Evolutionary conservation across 768 basidiomycete species (phyloP).

Genomic region (Lentinula guzmanii): DNA sequence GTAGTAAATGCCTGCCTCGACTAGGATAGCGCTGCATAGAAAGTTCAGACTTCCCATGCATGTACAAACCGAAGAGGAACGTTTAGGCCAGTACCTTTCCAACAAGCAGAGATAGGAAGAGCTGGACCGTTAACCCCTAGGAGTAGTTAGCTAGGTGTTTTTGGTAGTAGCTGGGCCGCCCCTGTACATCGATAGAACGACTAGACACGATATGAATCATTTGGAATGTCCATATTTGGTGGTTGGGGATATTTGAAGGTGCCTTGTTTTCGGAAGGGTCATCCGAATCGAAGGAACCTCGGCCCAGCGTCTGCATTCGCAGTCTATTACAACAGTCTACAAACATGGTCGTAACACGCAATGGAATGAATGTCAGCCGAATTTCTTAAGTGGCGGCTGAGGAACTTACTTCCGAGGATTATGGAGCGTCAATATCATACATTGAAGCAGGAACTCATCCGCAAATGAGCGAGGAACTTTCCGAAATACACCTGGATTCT

Average conservation of each 20-base stretch:
- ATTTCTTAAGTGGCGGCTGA: not conserved
- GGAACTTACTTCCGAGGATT: not conserved
- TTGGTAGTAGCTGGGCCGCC: not conserved
- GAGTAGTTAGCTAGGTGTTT: not conserved
- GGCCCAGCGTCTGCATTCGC: not conserved
- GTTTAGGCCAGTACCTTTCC: not conserved
- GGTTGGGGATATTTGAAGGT: not conserved
- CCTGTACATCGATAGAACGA: not conserved
- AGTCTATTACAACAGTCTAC: not conserved
- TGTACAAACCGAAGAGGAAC: not conserved
- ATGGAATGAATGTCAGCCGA: not conserved
- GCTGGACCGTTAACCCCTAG: not conserved
- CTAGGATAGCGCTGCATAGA: not conserved
- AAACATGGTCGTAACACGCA: not conserved
- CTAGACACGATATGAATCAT: not conserved
- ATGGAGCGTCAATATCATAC: not conserved
- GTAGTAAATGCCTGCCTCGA: not conserved
- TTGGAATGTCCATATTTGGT: not conserved
- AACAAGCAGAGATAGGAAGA: not conserved
- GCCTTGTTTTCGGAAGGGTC: not conserved
- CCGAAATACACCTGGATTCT: not conserved
- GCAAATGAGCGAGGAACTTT: not conserved
- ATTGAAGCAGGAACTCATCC: not conserved
- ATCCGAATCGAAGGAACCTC: not conserved
- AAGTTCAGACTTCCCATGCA: not conserved